Percentiles rank a stretch among this genome's conserved stretches.
Conservation (phyloP, 2,329 filamentous ascomycete species). For the Sarocladium brachiariae region DNA sequence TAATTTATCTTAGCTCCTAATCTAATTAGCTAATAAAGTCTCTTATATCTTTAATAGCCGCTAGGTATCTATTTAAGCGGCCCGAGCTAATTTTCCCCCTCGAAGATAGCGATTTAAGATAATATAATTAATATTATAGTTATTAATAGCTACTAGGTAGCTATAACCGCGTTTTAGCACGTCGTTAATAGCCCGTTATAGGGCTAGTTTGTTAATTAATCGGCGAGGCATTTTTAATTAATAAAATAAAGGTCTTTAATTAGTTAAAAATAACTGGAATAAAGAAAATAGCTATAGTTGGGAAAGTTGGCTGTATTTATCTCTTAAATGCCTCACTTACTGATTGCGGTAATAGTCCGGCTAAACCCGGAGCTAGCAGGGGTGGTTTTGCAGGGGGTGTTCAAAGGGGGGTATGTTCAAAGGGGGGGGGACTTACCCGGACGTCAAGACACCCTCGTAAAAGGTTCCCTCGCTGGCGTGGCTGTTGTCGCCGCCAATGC, state of each 20-base stretch:
- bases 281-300: neutral
- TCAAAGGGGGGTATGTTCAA: too few relatives aligned
- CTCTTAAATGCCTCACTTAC: neutral
- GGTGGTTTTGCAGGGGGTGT: neutral
- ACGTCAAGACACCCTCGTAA: conserved; percentile 60
- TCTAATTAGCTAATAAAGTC: neutral
- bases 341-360: neutral
- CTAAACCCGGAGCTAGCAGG: neutral
- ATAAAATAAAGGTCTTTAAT: conserved; percentile 9
- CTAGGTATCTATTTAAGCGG: neutral
- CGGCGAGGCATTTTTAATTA: conserved; percentile 1
- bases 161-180: neutral
- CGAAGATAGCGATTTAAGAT: neutral
- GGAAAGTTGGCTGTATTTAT: neutral
- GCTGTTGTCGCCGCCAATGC: conserved; percentile 64
- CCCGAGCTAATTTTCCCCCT: neutral
- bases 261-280: conserved; percentile 1
- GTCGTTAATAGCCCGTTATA: neutral
- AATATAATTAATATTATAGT: conserved; percentile 3
- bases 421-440: too few relatives aligned
- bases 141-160: conserved; percentile 1
- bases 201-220: conserved; percentile 4
- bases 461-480: conserved; percentile 53
- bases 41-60: neutral
- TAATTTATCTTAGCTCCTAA: neutral